Base-by-base conservation (phyloP, 2,329 filamentous ascomycete genomes). In the Pezicula carpinea region DNA sequence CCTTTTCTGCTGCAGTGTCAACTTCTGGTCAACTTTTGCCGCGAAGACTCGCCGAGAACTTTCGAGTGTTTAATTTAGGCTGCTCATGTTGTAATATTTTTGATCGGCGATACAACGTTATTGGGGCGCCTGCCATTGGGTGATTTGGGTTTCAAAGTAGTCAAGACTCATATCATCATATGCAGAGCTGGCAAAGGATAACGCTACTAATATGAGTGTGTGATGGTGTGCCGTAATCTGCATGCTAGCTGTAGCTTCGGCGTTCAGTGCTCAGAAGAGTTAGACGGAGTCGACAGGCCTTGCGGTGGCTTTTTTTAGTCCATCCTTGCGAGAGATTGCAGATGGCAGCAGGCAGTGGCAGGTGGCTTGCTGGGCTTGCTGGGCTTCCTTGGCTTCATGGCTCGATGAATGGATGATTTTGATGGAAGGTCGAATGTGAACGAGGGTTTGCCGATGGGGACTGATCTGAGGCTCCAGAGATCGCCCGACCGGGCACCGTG, bases 401-500 rank as follows among this genome's bases (percentile, higher is more conserved):
- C 18, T 40, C 10, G 22, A 26, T 29, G 26, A 11, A 8, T 23
- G 22, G 22, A 23, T 23, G 22, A 8, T 8, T 23, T 23, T 2
- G 26, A 29, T 29, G 26, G 26, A 29, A 29, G 26, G 26, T 29
- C 5, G 26, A 29, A n/a, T n/a, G 26, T 11, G 26, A 29, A 29
- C 26, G 26, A 29, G 26, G 26, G 13, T 29, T n/a, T 29, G 26
- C 26, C 26, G 26, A 29, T 29, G 26, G 26, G 26, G 26, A 29
- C 8, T 29, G 26, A 29, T 29, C 26, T 46, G 46, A 49, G 49
- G 47, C 46, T 48, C 48, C 42, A 54, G 38, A 35, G 53, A 56
- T 57, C 53, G 48, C 39, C 50, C 44, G 50, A 49, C 53, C 47
- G 48, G 48, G 51, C 50, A 55, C 51, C 52, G 41, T 53, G 51